Conservation (phyloP, 1,284 basidiomycete genomes). For the Ceratobasidium sp. region DNA sequence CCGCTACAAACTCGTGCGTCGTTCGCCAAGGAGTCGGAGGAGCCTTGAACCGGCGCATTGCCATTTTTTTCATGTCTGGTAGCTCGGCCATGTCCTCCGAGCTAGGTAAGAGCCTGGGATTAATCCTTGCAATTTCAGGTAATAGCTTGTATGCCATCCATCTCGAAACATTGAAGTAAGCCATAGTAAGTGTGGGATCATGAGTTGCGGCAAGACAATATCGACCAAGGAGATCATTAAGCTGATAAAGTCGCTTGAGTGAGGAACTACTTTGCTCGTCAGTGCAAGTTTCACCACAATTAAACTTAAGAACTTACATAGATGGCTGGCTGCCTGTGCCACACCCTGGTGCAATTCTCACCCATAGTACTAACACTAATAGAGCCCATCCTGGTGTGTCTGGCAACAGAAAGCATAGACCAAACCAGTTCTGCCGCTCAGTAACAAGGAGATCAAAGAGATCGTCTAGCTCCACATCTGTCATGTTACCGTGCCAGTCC, state of each 20-base stretch:
- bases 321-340: background rate
- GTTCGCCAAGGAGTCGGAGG: background rate
- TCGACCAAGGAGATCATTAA: slow-evolving; percentile 3
- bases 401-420: background rate
- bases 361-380: background rate
- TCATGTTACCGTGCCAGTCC: background rate
- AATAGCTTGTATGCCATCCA: background rate
- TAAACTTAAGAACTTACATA: background rate
- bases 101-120: background rate
- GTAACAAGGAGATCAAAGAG: background rate
- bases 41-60: background rate
- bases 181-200: too few relatives aligned
- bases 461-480: background rate
- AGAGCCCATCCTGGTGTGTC: background rate
- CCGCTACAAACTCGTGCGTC: background rate
- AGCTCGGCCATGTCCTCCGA: background rate
- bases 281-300: background rate
- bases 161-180: background rate
- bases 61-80: background rate
- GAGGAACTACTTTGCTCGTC: background rate
- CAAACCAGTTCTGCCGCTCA: background rate
- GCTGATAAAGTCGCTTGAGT: slow-evolving; percentile 1
- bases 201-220: background rate
- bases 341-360: background rate
- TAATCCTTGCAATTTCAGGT: background rate